Percentiles rank a stretch among this genome's conserved stretches.
Evolutionary conservation across 2,329 filamentous ascomycete species (phyloP).

Genomic region (Leptographium flavum): DNA sequence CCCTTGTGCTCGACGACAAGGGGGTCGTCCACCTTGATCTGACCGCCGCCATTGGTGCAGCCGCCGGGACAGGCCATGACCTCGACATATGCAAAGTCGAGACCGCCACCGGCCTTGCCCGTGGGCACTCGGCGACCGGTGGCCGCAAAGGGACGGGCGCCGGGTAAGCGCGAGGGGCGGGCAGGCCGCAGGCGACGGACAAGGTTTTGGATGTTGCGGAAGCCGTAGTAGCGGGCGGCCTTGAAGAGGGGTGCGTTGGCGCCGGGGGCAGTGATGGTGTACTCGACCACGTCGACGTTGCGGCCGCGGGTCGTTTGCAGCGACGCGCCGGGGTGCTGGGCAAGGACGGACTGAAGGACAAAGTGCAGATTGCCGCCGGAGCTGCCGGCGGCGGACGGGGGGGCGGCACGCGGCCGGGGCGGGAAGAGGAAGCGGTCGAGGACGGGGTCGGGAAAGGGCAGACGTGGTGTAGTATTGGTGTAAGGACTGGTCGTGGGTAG

Average conservation of each 20-base stretch:
- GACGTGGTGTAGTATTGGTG: constrained; percentile 14
- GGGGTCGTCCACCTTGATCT: constrained; percentile 81
- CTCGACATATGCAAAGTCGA: constrained; percentile 85
- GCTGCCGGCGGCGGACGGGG: constrained; percentile 49
- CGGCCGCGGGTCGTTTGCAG: constrained; percentile 63
- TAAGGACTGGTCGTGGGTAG: constrained; percentile 42
- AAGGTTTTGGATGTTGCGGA: constrained; percentile 95
- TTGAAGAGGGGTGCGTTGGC: constrained; percentile 50
- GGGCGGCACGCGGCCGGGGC: constrained; percentile 20
- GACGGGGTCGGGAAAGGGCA: constrained; percentile 55
- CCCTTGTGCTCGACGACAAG: constrained; percentile 36
- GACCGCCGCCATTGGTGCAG: constrained; percentile 93
- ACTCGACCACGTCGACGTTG: constrained; percentile 86
- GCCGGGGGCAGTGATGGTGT: constrained; percentile 43
- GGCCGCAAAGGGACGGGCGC: constrained; percentile 47
- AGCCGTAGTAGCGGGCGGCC: constrained; percentile 88
- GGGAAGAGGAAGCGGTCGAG: constrained; percentile 66
- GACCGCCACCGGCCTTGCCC: constrained; percentile 18
- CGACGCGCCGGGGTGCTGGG: constrained; percentile 54
- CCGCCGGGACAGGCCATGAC: constrained; percentile 99
- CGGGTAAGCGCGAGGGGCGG: constrained; percentile 64
- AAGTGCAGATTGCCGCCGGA: constrained; percentile 85
- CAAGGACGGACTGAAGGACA: constrained; percentile 61
- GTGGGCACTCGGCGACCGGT: constrained; percentile 29
- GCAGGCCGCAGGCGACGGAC: constrained; percentile 83